Conservation (phyloP, 768 basidiomycete species). For the Phaffia tasmanica region DNA sequence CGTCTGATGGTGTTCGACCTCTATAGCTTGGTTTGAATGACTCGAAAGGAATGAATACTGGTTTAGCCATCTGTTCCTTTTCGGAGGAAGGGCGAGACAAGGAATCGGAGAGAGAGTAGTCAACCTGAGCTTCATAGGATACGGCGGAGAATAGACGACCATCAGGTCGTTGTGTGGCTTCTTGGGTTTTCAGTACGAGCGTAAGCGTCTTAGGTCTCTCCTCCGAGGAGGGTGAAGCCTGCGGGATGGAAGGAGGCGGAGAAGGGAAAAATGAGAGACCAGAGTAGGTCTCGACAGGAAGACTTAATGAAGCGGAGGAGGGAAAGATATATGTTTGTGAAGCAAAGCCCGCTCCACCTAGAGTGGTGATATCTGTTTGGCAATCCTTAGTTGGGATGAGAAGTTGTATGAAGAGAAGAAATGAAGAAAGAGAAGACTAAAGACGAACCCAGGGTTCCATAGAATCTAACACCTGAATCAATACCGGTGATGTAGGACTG, state of each 20-base stretch:
- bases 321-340: conserved; percentile 38
- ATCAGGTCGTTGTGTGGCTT: conserved; percentile 27
- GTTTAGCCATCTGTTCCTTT: neutral
- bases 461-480: conserved; percentile 32
- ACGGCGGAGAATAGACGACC: conserved; percentile 30
- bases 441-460: conserved; percentile 35
- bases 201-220: conserved; percentile 29
- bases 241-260: conserved; percentile 23
- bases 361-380: conserved; percentile 37
- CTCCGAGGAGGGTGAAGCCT: conserved; percentile 21
- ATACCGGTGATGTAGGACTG: conserved; percentile 32
- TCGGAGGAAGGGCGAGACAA: neutral
- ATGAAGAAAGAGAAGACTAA: neutral
- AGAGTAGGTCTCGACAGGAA: conserved; percentile 28
- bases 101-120: neutral
- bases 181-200: conserved; percentile 34
- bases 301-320: conserved; percentile 29
- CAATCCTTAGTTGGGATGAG: neutral
- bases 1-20: conserved; percentile 30
- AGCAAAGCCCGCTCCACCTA: conserved; percentile 41
- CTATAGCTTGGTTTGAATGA: conserved; percentile 36
- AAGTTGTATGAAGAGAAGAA: neutral
- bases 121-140: conserved; percentile 32
- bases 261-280: conserved; percentile 8
- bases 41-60: conserved; percentile 30